Conservation (phyloP, 306 rosid species). For the Fagus crenata region DNA sequence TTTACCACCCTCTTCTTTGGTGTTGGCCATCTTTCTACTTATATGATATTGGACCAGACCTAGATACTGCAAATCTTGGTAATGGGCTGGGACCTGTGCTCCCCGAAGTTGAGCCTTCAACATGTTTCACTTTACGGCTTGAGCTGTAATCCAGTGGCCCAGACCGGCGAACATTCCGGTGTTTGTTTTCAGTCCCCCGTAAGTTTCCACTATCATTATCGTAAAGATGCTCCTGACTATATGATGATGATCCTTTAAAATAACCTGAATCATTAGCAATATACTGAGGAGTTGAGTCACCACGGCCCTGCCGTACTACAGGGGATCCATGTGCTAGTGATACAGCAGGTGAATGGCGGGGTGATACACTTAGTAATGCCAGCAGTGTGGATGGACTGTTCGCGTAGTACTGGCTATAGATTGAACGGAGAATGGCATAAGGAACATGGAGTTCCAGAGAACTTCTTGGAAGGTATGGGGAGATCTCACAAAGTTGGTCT, state of each 20-base stretch:
- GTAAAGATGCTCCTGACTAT: slow-evolving; percentile 53
- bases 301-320: slow-evolving; percentile 58
- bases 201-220: slow-evolving; percentile 55
- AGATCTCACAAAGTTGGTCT: slow-evolving; percentile 90
- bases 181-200: slow-evolving; percentile 53
- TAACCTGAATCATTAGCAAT: slow-evolving; percentile 59
- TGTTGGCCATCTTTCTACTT: slow-evolving; percentile 49
- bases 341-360: slow-evolving; percentile 79
- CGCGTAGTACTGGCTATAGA: slow-evolving; percentile 83
- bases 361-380: slow-evolving; percentile 69
- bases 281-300: slow-evolving; percentile 71
- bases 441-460: slow-evolving; percentile 81
- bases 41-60: slow-evolving; percentile 92
- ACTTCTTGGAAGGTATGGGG: slow-evolving; percentile 92
- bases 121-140: slow-evolving; percentile 57
- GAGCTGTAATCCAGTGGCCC: slow-evolving; percentile 93
- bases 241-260: slow-evolving; percentile 71
- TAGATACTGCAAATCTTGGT: slow-evolving; percentile 95
- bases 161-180: slow-evolving; percentile 62
- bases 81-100: slow-evolving; percentile 89
- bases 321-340: slow-evolving; percentile 78
- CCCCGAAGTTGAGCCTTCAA: slow-evolving; percentile 82
- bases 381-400: slow-evolving; percentile 63
- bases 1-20: slow-evolving; percentile 33
- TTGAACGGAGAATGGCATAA: slow-evolving; percentile 84